Evolutionary conservation across 139 green algal genomes (phyloP), one percentile per base, ranked within the genome.

Genomic region (Klebsormidium nitens): DNA sequence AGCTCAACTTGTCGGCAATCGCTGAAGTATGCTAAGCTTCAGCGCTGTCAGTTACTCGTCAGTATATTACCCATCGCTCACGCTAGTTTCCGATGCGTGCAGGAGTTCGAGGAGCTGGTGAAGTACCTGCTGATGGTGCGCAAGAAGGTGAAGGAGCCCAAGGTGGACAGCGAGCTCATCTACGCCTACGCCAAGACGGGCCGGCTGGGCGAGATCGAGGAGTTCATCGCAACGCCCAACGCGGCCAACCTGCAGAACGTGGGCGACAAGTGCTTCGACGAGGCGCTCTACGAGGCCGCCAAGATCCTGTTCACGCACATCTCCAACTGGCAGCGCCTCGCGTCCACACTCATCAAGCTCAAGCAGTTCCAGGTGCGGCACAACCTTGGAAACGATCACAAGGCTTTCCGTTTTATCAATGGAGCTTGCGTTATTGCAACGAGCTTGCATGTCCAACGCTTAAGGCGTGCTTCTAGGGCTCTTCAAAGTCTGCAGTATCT

Each of bases 101-200:
- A n/a, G n/a, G 31, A 38, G 50, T 96, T 93, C 73, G 87, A 86
- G 14, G 90, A 95, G 46, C 84, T 99, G 46, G 89, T 96, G 39
- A 93, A 94, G 83, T 99, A 92, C 79, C 85, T 99, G 82, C 86
- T 95, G 28, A 98, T 98, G 93, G 92, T 95, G 39, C 87, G 91
- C 72, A 95, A 96, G 81, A 93, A 91, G 79, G 76, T 90, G 64
- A 94, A 93, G 72, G 90, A 96, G 48, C 37, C 66, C 50, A 58
- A 89, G 76, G 91, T 99, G 58, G 94, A 99, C 84, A 95, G 85
- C 0, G 94, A 97, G 87, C 87, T 99, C 36, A 84, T 93, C 39
- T 97, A 96, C 63, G 89, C 94, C 1, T 97, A 96, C 66, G 93
- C 94, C 31, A 86, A 87, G 64, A 96, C 82, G 47, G 78, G 87